Evolutionary conservation across 129 eudicot species (phyloP), one percentile per base, ranked within the genome.

Genomic region (Sambucus nigra): DNA sequence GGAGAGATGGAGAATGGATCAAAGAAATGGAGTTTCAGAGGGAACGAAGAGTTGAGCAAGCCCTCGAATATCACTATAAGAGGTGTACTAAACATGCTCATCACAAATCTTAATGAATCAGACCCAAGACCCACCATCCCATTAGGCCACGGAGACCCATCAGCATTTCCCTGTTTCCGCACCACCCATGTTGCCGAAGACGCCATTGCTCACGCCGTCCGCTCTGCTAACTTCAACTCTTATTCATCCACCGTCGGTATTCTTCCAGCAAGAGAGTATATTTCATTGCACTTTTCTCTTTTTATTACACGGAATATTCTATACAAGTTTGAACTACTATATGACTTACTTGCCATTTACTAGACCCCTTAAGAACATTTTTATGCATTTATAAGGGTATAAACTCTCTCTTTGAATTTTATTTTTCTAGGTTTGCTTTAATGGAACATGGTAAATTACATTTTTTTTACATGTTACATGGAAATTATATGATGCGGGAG

Each of bases 91-190:
- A 40, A 40, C 18, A 55, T 59, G 73, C 48, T 80, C n/a, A 46
- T 51, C 52, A 59, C 54, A 0, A 80, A 68, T 40, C 76, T 80
- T 59, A 39, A 80, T 59, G 25, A 51, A 47, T 38, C 64, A 4
- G 82, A 75, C 53, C 31, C 68, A 27, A 64, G 79, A 51, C 55
- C 62, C 15, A 57, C 59, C 38, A 44, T 80, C 58, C 82, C 79
- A 33, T 64, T 80, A 25, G 73, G 71, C 53, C 73, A 75, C 18
- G 82, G 82, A 26, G 87, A 80, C 22, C 87, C 87, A 6, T 75
- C 87, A 16, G 76, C 79, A 31, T 80, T 75, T 63, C 79, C 87
- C 1, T 80, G 76, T 65, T 80, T 80, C 38, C 73, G 79, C 5
- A 80, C 82, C 26, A 39, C 76, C 33, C 50, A 54, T 32, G 17